phyloP scores from a whole-genome alignment of 305 asterid species.

The Fraxinus albicans region DNA sequence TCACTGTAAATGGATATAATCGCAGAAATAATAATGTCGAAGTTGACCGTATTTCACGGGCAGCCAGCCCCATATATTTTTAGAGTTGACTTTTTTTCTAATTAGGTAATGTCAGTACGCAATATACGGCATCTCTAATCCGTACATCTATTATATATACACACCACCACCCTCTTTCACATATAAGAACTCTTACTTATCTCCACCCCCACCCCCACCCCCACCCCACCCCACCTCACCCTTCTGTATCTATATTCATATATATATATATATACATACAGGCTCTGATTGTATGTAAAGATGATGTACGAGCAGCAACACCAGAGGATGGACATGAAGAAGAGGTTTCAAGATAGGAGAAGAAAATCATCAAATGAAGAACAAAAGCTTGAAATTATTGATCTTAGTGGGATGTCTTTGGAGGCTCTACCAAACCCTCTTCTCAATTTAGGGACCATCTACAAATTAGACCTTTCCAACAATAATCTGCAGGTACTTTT shows the following conservation, averaged over 20 bases:
- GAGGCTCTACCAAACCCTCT: constrained; percentile 50
- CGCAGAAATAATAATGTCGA: not conserved
- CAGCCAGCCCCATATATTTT: not conserved
- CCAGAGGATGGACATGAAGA: constrained; percentile 13
- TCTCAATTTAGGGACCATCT: constrained; percentile 55
- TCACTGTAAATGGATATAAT: not conserved
- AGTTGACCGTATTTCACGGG: not conserved
- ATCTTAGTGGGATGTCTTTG: constrained; percentile 77
- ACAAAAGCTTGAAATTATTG: constrained; percentile 51
- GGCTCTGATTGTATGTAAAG: constrained; percentile 3
- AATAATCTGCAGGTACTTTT: constrained; percentile 73
- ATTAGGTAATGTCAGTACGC: not conserved
- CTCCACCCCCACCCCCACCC: not conserved
- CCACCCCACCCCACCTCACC: not conserved
- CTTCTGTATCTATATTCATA: not conserved
- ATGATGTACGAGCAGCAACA: constrained; percentile 42
- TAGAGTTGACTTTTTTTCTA: not conserved
- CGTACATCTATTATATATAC: not conserved
- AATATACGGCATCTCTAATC: not conserved
- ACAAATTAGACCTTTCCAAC: constrained; percentile 79
- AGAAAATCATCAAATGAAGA: not conserved
- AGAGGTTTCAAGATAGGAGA: constrained; percentile 8
- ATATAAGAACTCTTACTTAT: not conserved
- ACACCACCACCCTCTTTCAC: not conserved
- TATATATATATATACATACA: not conserved